phyloP scores from a whole-genome alignment of 257 asterid species.

The Solanum lycopersicoides region DNA sequence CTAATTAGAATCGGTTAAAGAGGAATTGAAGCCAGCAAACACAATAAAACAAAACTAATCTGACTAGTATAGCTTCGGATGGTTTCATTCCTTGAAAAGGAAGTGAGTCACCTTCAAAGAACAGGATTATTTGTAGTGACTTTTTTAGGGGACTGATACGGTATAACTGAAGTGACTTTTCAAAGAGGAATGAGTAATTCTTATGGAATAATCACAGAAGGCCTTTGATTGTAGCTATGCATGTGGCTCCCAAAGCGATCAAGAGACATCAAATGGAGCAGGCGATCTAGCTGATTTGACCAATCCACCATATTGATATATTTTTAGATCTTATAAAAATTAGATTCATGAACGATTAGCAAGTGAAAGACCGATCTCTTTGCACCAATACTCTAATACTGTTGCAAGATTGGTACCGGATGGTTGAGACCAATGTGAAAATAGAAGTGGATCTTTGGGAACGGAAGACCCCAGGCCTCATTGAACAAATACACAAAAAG shows the following conservation, averaged over 20 bases:
- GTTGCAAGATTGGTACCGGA: too few species aligned
- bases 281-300: neutral
- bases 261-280: neutral
- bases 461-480: neutral
- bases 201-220: neutral
- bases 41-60: neutral
- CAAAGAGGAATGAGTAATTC: neutral
- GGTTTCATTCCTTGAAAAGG: neutral
- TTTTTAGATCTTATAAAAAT: neutral
- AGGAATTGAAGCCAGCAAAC: neutral
- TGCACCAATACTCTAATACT: too few species aligned
- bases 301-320: neutral
- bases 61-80: neutral
- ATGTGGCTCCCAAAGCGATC: neutral
- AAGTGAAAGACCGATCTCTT: too few species aligned
- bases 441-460: neutral
- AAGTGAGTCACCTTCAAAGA: neutral
- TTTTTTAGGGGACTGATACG: neutral
- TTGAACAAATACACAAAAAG: too few species aligned
- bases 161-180: neutral
- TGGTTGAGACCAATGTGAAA: too few species aligned
- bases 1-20: neutral
- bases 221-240: neutral
- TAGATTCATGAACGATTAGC: neutral
- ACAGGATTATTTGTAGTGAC: neutral